Evolutionary conservation across 345 rosid species (phyloP).

Genomic region (Angophora floribunda): DNA sequence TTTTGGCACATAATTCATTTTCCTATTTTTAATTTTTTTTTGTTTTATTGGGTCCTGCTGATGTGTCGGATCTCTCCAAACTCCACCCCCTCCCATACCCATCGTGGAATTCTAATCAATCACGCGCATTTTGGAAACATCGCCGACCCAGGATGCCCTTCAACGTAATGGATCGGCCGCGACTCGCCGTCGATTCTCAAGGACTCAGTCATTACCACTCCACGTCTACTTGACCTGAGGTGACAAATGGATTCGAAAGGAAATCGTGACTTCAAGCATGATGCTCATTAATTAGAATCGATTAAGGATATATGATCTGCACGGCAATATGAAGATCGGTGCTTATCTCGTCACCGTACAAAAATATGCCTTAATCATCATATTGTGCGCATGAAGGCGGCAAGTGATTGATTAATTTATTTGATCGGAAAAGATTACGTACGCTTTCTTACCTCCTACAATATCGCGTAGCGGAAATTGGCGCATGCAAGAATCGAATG

Average conservation of each 20-base stretch:
- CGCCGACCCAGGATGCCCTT: too few species aligned
- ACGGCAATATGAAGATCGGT: neutral
- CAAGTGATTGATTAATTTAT: neutral
- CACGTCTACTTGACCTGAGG: accelerated
- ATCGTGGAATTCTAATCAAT: neutral
- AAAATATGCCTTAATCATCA: neutral
- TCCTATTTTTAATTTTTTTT: neutral
- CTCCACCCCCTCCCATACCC: neutral
- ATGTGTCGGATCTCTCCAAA: neutral
- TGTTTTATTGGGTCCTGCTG: neutral
- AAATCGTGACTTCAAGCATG: neutral
- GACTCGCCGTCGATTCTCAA: neutral
- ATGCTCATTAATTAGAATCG: accelerated
- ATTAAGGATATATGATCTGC: neutral
- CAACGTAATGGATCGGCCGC: accelerated
- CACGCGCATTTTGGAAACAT: accelerated
- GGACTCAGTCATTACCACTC: too few species aligned
- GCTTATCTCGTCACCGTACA: neutral
- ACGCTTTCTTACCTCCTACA: neutral
- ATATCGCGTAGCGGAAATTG: neutral
- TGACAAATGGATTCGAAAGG: neutral
- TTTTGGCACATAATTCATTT: neutral
- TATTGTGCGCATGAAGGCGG: neutral
- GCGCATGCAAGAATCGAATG: neutral
- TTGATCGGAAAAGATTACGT: neutral